Evolutionary conservation across 495 filamentous ascomycete genomes (phyloP), one percentile per base, ranked within the genome.

Genomic region (Cairneyella variabilis): DNA sequence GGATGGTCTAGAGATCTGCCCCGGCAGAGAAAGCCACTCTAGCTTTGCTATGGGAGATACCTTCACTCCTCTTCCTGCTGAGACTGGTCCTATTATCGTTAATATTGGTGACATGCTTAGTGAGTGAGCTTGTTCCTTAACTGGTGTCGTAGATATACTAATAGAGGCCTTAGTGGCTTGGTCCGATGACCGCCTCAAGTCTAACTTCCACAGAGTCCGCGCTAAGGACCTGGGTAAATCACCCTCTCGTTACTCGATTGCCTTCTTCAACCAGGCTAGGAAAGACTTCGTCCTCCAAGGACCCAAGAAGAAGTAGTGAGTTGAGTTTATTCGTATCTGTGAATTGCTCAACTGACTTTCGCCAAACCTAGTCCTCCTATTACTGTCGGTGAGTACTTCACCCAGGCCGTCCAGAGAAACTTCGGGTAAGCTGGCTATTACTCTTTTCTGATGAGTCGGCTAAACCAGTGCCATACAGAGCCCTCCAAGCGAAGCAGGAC

Each of bases 181-280:
- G 77, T 77, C 71, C 23, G 78, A 82, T 54, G 80, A 82, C 59
- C 69, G 77, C 16, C 78, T 83, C 64, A 82, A 81, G 65, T 77
- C 72, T 25, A 77, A 73, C 1, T 82, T 77, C 49, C 78, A 81
- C 51, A 71, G 76, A 0, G 75, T 79, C 28, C 36, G 11, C 18
- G 36, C 36, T 5, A 38, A 38, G 36, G 36, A 38, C 14, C 14
- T 38, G 3, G 36, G 36, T 12, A 74, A 75, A 58, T 69, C 76
- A 20, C 76, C 76, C 3, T 71, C 74, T 51, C 66, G 80, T 42
- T 79, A 79, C 54, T 76, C 72, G 50, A 76, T 83, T 48, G 79
- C 76, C 26, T 81, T 73, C 32, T 83, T 83, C 57, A 81, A 82
- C 34, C 76, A 80, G 59, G 72, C 76, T 3, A 75, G 73, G 51